Conservation (phyloP, 2,329 filamentous ascomycete species). For the Fusarium heterosporum region DNA sequence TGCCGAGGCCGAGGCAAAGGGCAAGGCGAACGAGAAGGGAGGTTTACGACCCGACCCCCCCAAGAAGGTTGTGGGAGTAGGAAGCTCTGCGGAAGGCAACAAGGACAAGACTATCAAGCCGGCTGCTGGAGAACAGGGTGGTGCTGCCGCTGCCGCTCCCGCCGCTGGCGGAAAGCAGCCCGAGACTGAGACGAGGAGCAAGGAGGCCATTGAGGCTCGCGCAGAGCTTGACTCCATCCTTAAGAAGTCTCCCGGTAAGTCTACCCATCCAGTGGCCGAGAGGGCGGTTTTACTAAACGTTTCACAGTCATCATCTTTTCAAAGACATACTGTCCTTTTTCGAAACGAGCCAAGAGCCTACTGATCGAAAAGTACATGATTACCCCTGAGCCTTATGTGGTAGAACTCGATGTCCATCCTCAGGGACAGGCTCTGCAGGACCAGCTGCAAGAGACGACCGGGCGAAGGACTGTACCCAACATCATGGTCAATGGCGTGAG, state of each 20-base stretch:
- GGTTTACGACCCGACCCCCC: conserved; percentile 70
- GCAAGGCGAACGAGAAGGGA: conserved; percentile 74
- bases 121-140: conserved; percentile 40
- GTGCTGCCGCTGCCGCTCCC: conserved; percentile 11
- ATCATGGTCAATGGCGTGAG: conserved; percentile 88
- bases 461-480: conserved; percentile 89
- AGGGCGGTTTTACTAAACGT: conserved; percentile 19
- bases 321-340: conserved; percentile 91
- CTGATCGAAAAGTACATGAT: conserved; percentile 88
- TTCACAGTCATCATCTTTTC: conserved; percentile 90
- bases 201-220: conserved; percentile 74
- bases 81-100: conserved; percentile 65
- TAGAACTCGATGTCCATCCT: conserved; percentile 88
- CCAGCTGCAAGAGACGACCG: conserved; percentile 77
- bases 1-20: conserved; percentile 76
- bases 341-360: conserved; percentile 84
- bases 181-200: conserved; percentile 67
- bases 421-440: conserved; percentile 80
- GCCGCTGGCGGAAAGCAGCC: conserved; percentile 47
- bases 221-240: conserved; percentile 81
- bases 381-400: conserved; percentile 83
- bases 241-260: conserved; percentile 84
- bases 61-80: conserved; percentile 68
- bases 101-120: conserved; percentile 55
- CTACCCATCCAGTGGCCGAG: background rate